Evolutionary conservation across 257 asterid species (phyloP).

Genomic region (Ajuga chamaepitys): DNA sequence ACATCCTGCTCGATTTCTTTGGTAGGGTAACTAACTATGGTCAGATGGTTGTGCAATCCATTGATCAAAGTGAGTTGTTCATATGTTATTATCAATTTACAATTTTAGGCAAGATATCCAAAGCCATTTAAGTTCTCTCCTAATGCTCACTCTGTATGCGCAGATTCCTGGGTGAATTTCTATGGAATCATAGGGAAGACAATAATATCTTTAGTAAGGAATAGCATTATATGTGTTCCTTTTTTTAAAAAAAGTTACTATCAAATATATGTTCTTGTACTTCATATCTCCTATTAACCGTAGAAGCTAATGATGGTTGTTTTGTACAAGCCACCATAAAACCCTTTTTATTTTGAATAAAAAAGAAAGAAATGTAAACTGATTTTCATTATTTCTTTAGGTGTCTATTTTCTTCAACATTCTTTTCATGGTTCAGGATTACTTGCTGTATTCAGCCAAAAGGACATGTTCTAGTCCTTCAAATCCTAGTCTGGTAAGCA

Average conservation of each 20-base stretch:
- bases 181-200: slow-evolving; percentile 93
- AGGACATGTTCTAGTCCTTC: slow-evolving; percentile 14
- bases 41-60: slow-evolving; percentile 87
- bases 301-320: neutral
- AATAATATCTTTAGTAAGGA: slow-evolving; percentile 74
- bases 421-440: slow-evolving; percentile 85
- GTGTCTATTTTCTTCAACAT: slow-evolving; percentile 73
- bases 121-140: neutral
- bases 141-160: neutral
- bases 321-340: too few relatives aligned
- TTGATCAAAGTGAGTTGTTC: slow-evolving; percentile 74
- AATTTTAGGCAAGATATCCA: neutral
- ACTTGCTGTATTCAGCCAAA: slow-evolving; percentile 49
- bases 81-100: neutral
- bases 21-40: slow-evolving; percentile 74
- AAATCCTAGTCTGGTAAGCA: slow-evolving; percentile 36
- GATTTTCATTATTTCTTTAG: slow-evolving; percentile 38
- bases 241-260: too few relatives aligned
- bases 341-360: too few relatives aligned
- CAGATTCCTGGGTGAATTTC: slow-evolving; percentile 87
- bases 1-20: slow-evolving; percentile 75
- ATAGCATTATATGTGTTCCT: neutral
- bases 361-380: neutral
- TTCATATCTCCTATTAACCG: neutral
- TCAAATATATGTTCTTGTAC: neutral